Base-by-base conservation (phyloP, 2,329 filamentous ascomycete genomes). In the Botryotinia calthae region DNA sequence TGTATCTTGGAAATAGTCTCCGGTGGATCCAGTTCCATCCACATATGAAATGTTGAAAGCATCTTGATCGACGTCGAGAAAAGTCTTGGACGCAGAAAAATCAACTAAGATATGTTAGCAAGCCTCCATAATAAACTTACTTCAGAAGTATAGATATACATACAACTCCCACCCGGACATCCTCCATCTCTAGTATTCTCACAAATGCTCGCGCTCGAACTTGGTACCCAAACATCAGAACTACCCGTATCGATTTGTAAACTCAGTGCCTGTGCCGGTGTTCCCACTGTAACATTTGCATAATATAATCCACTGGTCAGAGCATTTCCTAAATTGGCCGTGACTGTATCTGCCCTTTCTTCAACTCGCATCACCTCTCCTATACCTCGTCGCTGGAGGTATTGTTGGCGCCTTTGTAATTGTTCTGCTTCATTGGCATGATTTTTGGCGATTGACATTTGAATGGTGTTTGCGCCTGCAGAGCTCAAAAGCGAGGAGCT, bases 1-100 rank as follows among this genome's bases (percentile, higher is more conserved):
- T 40, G 83, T 84, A 78, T 91, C 89, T 56, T 84, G 82, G 75
- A 90, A 85, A 79, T 89, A 90, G 79, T 88, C 85, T 59, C 89
- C 89, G 2, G 78, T 76, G 5, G 87, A 87, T 14, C 84, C 85
- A 6, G 86, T 85, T 54, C 84, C 83, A 77, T 90, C 87, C 74
- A 91, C 86, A 75, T 92, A 91, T 31, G 82, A 83, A 75, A 93
- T 91, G 74, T 85, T 81, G 77, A 90, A 90, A n/a, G 82, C 84
- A 71, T 80, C 77, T 14, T 74, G 63, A 20, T 82, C 81, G 56
- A 88, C 81, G 4, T 84, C 68, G 28, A 83, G 76, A 78, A 84
- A 89, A 5, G 87, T 86, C 1, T 82, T 83, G 77, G 88, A 90
- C 4, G 82, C 78, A 12, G 76, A 75, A 16, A 83, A 80, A 76